Evolutionary conservation across 192 early-diverging fungal genomes (phyloP).

Genomic region (Coemansia sp.): DNA sequence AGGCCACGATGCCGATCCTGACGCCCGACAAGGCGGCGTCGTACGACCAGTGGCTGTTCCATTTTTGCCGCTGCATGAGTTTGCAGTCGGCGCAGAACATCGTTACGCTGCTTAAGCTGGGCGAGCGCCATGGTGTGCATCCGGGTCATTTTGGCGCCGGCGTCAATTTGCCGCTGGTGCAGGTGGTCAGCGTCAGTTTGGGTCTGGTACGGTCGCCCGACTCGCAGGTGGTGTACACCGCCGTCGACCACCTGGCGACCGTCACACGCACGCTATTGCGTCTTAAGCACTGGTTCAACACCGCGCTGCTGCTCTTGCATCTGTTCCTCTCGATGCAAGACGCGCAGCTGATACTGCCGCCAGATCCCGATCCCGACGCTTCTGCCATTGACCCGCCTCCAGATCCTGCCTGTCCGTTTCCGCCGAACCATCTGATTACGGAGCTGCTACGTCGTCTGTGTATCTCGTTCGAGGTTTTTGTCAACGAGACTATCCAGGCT

Average conservation of each 20-base stretch:
- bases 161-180: conserved; percentile 45
- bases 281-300: conserved; percentile 56
- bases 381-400: conserved; percentile 1
- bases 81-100: conserved; percentile 54
- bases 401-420: conserved; percentile 44
- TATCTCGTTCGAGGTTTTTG: conserved; percentile 52
- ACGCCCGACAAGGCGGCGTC: conserved; percentile 49
- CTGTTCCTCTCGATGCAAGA: conserved; percentile 53
- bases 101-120: conserved; percentile 45
- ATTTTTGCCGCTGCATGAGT: conserved; percentile 55
- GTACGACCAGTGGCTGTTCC: conserved; percentile 55
- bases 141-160: conserved; percentile 50
- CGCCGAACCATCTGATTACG: conserved; percentile 35
- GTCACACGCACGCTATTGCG: conserved; percentile 46
- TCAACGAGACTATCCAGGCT: conserved; percentile 46
- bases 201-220: conserved; percentile 50
- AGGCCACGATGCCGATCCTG: conserved; percentile 47
- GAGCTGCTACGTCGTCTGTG: conserved; percentile 49
- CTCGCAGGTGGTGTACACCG: conserved; percentile 39
- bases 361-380: background rate
- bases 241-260: conserved; percentile 44
- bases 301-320: conserved; percentile 48
- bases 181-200: conserved; percentile 48
- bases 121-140: conserved; percentile 43
- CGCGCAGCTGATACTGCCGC: conserved; percentile 35